A percentile compares a stretch with the other conserved stretches of the same genome.
Conservation (phyloP, 495 filamentous ascomycete genomes). For the Sabuloglossum arenarium region DNA sequence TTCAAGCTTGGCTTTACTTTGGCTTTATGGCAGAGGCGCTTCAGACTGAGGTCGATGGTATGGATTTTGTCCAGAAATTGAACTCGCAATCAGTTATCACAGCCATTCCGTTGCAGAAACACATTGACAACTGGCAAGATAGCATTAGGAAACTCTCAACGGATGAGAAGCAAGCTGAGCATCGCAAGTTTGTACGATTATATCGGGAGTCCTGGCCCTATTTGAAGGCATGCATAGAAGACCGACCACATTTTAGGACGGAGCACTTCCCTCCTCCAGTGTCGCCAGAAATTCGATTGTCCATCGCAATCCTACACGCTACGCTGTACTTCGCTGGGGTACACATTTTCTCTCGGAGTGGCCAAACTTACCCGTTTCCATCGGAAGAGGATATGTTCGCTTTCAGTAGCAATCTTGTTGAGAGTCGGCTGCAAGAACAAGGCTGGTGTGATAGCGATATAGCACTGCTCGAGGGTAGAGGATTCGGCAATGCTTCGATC, state of each 20-base stretch:
- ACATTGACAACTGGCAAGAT: not conserved
- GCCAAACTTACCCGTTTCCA: too few relatives aligned
- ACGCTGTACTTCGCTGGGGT: not conserved
- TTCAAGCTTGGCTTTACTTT: slow-evolving; percentile 4
- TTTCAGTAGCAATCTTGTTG: not conserved
- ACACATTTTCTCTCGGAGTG: not conserved
- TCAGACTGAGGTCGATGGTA: not conserved
- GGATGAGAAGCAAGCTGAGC: not conserved
- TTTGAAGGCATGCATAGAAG: not conserved
- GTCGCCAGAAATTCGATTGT: not conserved
- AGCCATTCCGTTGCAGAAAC: not conserved
- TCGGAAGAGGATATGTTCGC: not conserved
- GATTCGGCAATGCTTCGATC: not conserved
- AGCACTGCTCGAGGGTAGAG: not conserved
- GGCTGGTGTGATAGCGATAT: not conserved
- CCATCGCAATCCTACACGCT: not conserved
- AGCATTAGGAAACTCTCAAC: not conserved
- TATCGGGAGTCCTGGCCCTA: not conserved
- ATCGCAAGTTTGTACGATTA: not conserved
- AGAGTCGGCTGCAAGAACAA: not conserved
- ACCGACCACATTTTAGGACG: not conserved
- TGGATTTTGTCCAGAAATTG: not conserved
- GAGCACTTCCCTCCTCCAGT: not conserved
- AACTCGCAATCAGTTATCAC: not conserved
- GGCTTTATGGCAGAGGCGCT: not conserved